phyloP scores from a whole-genome alignment of 1,284 basidiomycete genomes.

The Leucoagaricus sp. region DNA sequence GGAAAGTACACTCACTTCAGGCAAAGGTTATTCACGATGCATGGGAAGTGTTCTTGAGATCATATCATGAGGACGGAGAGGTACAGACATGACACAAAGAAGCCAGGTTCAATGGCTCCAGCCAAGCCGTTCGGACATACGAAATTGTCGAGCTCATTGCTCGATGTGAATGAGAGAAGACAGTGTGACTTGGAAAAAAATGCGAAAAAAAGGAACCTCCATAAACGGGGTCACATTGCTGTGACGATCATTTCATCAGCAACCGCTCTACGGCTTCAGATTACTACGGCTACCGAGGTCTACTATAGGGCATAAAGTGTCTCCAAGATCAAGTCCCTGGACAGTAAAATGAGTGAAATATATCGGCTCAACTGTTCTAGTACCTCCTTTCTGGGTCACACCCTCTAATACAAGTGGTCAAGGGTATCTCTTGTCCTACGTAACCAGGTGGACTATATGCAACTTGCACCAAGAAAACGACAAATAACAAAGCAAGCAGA shows the following conservation, averaged over 20 bases:
- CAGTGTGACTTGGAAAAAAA: not conserved
- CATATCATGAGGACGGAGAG: not conserved
- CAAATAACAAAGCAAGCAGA: not conserved
- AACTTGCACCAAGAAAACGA: not conserved
- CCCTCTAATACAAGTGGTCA: not conserved
- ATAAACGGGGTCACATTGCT: not conserved
- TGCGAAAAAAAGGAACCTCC: not conserved
- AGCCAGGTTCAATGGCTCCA: no score
- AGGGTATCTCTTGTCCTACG: not conserved
- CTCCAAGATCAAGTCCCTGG: not conserved
- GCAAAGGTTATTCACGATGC: not conserved
- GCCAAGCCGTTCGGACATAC: no score
- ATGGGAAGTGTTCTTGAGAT: not conserved
- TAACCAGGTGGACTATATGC: not conserved
- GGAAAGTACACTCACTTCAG: not conserved
- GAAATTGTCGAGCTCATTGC: no score
- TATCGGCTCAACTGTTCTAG: not conserved
- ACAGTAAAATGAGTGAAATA: not conserved
- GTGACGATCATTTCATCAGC: not conserved
- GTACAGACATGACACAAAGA: not conserved
- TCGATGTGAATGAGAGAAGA: no score
- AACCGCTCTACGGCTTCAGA: not conserved
- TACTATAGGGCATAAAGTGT: not conserved
- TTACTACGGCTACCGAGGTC: not conserved
- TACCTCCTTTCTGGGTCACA: not conserved